Conservation (phyloP, 108 stramenopile genomes). For the Discostella pseudostelligera region DNA sequence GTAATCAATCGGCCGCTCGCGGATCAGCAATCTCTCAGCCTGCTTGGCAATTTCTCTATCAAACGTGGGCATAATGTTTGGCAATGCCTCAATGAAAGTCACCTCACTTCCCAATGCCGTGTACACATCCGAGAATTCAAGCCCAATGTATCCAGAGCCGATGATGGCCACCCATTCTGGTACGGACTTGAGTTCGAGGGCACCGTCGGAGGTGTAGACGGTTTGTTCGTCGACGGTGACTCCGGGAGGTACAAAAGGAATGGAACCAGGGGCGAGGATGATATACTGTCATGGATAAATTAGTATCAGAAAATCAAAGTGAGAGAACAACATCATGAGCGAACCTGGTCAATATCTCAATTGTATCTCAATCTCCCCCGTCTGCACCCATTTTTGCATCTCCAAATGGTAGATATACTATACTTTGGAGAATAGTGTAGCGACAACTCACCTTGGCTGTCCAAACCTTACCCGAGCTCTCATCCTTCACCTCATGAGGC, state of each 20-base stretch:
- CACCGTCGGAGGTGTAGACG: slow-evolving; percentile 97
- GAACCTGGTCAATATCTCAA: too few species aligned
- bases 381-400: too few species aligned
- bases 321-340: too few species aligned
- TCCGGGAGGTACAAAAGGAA: slow-evolving; percentile 97
- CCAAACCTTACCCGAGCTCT: slow-evolving; percentile 84
- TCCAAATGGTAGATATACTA: too few species aligned
- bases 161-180: slow-evolving; percentile 98
- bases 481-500: slow-evolving; percentile 85
- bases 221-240: slow-evolving; percentile 95
- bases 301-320: background rate
- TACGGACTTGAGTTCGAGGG: slow-evolving; percentile 85
- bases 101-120: slow-evolving; percentile 96
- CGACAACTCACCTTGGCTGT: slow-evolving; percentile 70
- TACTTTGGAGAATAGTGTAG: too few species aligned
- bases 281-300: slow-evolving; percentile 78
- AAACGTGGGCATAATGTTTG: slow-evolving; percentile 95
- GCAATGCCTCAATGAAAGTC: slow-evolving; percentile 96
- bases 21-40: slow-evolving; percentile 94
- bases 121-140: slow-evolving; percentile 98
- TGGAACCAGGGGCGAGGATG: slow-evolving; percentile 96
- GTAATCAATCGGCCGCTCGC: slow-evolving; percentile 92
- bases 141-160: slow-evolving; percentile 98
- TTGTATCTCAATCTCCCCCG: too few species aligned
- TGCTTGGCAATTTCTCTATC: slow-evolving; percentile 96